These are phyloP conservation scores for Coprinopsis cinerea DNA, from an alignment of 768 basidiomycete genomes.

Conservation along the genomic window DNA sequence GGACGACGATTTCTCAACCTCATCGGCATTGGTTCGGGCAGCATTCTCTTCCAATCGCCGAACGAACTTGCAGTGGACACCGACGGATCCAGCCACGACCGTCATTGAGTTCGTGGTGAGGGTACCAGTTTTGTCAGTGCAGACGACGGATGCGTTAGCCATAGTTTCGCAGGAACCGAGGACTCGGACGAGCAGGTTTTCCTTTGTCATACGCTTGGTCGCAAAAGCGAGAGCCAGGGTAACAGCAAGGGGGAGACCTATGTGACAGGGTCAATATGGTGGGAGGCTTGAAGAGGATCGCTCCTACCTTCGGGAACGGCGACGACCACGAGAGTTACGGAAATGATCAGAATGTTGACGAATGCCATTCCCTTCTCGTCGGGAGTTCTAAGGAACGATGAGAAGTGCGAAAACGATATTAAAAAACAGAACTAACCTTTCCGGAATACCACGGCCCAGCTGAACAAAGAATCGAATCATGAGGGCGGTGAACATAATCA, in stretches of 20 bases:
- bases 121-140: conserved; percentile 96
- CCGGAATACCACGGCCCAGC: conserved; percentile 55
- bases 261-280: conserved; percentile 2
- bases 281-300: conserved; percentile 5
- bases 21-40: conserved; percentile 65
- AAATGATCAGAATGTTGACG: conserved; percentile 89
- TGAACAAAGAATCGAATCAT: conserved; percentile 96
- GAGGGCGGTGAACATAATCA: conserved; percentile 72
- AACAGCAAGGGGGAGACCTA: conserved; percentile 90
- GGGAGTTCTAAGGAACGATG: conserved; percentile 41
- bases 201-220: conserved; percentile 95
- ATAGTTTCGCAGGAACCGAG: conserved; percentile 97
- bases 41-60: conserved; percentile 67
- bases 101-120: conserved; percentile 95
- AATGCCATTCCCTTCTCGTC: conserved; percentile 86
- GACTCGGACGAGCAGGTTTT: conserved; percentile 92
- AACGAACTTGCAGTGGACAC: conserved; percentile 93
- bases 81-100: conserved; percentile 93
- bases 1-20: conserved; percentile 30
- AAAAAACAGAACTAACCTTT: conserved; percentile 34
- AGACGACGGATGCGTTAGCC: conserved; percentile 95
- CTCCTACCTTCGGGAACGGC: conserved; percentile 40
- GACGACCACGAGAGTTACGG: conserved; percentile 71
- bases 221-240: conserved; percentile 96
- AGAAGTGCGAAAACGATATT: neutral